Percentiles rank a stretch among this genome's conserved stretches.
These are phyloP conservation scores for Pleoardoris graminearum DNA, from an alignment of 2,329 filamentous ascomycete genomes.

Conservation along the genomic window DNA sequence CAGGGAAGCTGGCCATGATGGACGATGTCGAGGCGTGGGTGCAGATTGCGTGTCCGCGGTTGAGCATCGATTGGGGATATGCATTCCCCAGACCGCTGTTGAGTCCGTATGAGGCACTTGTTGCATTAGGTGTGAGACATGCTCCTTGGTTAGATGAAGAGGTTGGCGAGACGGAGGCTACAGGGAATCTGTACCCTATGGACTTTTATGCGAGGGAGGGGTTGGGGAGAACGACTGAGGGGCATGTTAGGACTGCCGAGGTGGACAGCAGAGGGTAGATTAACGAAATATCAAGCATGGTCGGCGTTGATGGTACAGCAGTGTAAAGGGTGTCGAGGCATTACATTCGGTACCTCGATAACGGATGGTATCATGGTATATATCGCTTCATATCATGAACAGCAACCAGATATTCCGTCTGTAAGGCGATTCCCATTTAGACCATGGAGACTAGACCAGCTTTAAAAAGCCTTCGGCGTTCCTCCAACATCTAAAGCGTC, in stretches of 20 bases:
- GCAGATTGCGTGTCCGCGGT: slow-evolving; percentile 91
- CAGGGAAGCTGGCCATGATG: slow-evolving; percentile 93
- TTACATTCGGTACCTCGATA: too few relatives aligned
- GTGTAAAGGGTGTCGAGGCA: too few relatives aligned
- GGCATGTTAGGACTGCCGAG: slow-evolving; percentile 33
- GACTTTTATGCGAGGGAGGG: slow-evolving; percentile 96
- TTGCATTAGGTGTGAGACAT: slow-evolving; percentile 78
- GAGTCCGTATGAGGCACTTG: slow-evolving; percentile 92
- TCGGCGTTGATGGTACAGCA: too few relatives aligned
- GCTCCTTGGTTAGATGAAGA: slow-evolving; percentile 66
- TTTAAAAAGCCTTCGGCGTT: too few relatives aligned
- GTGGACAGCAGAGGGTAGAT: too few relatives aligned
- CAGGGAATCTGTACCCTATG: slow-evolving; percentile 82
- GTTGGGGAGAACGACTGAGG: slow-evolving; percentile 71
- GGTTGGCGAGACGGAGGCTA: slow-evolving; percentile 46
- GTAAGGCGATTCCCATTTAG: too few relatives aligned
- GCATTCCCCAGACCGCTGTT: slow-evolving; percentile 86
- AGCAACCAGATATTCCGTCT: too few relatives aligned
- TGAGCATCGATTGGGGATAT: slow-evolving; percentile 99
- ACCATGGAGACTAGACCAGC: too few relatives aligned
- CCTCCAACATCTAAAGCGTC: too few relatives aligned
- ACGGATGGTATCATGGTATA: too few relatives aligned
- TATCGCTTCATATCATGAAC: too few relatives aligned
- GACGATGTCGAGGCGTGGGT: slow-evolving; percentile 95
- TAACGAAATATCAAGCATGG: too few relatives aligned